A percentile compares a stretch with the other conserved stretches of the same genome.
phyloP scores from a whole-genome alignment of 495 filamentous ascomycete genomes.

The Physcia stellaris region DNA sequence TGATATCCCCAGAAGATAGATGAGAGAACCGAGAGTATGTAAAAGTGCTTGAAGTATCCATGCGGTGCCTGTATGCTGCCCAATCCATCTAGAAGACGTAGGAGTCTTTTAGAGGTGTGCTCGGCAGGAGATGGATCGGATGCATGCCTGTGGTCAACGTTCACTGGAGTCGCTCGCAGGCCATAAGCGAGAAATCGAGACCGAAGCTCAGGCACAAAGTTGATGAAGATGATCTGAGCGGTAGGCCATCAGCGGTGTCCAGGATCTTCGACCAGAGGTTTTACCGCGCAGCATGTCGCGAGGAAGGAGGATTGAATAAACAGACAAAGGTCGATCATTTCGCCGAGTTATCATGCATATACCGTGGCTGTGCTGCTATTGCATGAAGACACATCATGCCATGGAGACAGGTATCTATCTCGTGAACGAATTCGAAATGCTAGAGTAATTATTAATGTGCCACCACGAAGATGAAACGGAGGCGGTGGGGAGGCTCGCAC shows the following conservation, averaged over 20 bases:
- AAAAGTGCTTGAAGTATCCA: slow-evolving; percentile 79
- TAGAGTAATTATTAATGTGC: no score
- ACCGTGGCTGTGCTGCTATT: no score
- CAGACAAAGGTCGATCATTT: slow-evolving; percentile 1
- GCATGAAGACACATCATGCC: no score
- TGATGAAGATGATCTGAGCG: slow-evolving; percentile 38
- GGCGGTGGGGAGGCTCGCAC: no score
- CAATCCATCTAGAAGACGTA: slow-evolving; percentile 33
- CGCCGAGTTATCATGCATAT: no score
- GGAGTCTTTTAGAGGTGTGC: slow-evolving; percentile 3
- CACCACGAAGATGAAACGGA: no score
- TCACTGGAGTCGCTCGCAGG: slow-evolving; percentile 28
- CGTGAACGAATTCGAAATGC: no score
- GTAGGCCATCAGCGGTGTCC: slow-evolving; percentile 12
- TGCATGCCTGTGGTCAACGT: background rate
- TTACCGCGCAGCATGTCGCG: slow-evolving; percentile 35
- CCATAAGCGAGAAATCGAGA: slow-evolving; percentile 46
- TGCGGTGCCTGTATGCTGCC: slow-evolving; percentile 59
- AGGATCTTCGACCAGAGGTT: slow-evolving; percentile 11
- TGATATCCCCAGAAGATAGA: slow-evolving; percentile 69
- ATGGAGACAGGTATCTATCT: no score
- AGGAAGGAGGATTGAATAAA: slow-evolving; percentile 30
- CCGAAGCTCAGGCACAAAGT: slow-evolving; percentile 34
- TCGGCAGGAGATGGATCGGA: slow-evolving; percentile 6
- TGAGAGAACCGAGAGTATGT: slow-evolving; percentile 53